Conservation (phyloP, 257 asterid species). For the Paulownia fortunei region DNA sequence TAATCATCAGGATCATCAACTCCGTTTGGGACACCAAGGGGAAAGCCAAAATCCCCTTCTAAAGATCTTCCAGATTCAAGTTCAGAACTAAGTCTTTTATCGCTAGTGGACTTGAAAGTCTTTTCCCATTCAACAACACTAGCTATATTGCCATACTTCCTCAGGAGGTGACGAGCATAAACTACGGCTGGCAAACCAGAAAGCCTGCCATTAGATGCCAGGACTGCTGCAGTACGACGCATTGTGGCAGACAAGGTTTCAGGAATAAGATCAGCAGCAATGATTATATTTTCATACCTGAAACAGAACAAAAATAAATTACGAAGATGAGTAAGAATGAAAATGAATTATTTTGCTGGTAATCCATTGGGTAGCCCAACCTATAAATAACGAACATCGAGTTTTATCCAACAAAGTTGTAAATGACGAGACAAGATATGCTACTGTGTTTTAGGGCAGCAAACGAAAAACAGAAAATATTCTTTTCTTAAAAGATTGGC, state of each 20-base stretch:
- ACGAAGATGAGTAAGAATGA: not conserved
- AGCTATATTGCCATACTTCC: conserved; percentile 60
- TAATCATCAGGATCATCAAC: conserved; percentile 84
- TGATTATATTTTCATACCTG: conserved; percentile 79
- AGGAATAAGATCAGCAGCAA: conserved; percentile 75
- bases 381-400: not conserved
- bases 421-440: not conserved
- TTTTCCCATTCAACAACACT: conserved; percentile 81
- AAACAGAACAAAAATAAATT: conserved; percentile 24
- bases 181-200: conserved; percentile 59
- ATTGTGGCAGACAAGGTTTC: conserved; percentile 67
- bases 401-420: not conserved
- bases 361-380: conserved; percentile 1
- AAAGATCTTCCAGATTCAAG: conserved; percentile 72
- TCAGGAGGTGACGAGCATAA: conserved; percentile 66
- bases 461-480: not conserved
- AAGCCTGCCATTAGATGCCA: conserved; percentile 71
- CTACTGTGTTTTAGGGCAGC: not conserved
- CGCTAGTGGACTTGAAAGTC: conserved; percentile 61
- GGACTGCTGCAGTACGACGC: conserved; percentile 59
- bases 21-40: conserved; percentile 85
- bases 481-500: not conserved
- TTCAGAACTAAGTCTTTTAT: conserved; percentile 71
- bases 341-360: not conserved
- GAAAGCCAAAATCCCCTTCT: conserved; percentile 70